Conservation (phyloP, 768 basidiomycete species). For the Collybia sordida region DNA sequence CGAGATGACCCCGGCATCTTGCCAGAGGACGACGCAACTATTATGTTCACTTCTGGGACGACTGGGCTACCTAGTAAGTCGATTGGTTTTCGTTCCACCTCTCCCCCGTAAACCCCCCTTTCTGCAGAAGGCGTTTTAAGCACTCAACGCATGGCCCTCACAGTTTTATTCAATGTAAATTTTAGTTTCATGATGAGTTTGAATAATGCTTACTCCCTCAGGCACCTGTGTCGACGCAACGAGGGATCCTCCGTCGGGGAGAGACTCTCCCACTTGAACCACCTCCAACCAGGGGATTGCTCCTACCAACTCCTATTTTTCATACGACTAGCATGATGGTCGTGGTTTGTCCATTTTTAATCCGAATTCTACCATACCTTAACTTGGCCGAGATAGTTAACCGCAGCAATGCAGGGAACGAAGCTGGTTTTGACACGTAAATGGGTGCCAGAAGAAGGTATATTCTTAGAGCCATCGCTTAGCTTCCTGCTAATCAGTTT, state of each 20-base stretch:
- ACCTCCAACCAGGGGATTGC: slow-evolving; percentile 35
- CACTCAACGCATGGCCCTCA: slow-evolving; percentile 48
- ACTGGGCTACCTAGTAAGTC: slow-evolving; percentile 1
- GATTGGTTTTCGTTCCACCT: slow-evolving; percentile 1
- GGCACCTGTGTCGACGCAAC: too few species aligned
- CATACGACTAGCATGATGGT: slow-evolving; percentile 46
- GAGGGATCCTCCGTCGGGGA: slow-evolving; percentile 26
- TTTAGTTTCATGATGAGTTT: not conserved
- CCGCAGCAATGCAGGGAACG: slow-evolving; percentile 38
- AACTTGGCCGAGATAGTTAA: slow-evolving; percentile 25
- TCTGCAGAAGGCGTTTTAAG: slow-evolving; percentile 50
- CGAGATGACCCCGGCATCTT: slow-evolving; percentile 29
- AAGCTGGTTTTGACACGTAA: slow-evolving; percentile 51
- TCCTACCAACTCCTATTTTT: slow-evolving; percentile 57
- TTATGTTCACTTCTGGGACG: slow-evolving; percentile 54
- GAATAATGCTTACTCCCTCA: too few species aligned
- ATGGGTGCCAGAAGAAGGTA: slow-evolving; percentile 50
- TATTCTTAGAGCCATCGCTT: slow-evolving; percentile 1
- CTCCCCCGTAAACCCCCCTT: not conserved
- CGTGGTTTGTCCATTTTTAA: not conserved
- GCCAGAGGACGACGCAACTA: slow-evolving; percentile 49
- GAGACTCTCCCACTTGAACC: slow-evolving; percentile 29
- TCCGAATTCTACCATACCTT: not conserved
- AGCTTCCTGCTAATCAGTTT: not conserved
- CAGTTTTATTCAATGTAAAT: slow-evolving; percentile 43